These are phyloP conservation scores for Diphasiastrum complanatum DNA, from an alignment of 83 land plant species.

Conservation along the genomic window DNA sequence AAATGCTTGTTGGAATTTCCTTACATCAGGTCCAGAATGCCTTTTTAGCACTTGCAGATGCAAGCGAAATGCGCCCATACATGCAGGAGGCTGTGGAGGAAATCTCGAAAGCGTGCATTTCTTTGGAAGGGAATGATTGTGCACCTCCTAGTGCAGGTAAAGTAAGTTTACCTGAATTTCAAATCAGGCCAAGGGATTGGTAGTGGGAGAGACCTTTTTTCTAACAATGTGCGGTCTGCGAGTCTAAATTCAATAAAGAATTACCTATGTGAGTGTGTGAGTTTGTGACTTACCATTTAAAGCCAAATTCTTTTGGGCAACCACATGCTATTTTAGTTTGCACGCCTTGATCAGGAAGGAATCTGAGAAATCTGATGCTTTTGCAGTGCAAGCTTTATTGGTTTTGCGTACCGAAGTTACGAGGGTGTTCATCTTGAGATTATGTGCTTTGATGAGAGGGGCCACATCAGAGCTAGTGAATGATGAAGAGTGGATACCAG, in stretches of 20 bases:
- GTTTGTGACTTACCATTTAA: too few relatives aligned
- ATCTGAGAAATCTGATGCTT: background rate
- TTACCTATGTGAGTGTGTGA: too few relatives aligned
- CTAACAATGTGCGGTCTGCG: background rate
- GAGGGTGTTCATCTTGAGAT: background rate
- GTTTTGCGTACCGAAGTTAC: background rate
- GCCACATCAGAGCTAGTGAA: background rate
- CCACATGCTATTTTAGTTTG: background rate
- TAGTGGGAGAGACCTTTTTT: background rate
- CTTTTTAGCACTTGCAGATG: constrained; percentile 73
- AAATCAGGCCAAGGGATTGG: background rate
- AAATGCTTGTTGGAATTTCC: background rate
- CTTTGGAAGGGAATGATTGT: constrained; percentile 76
- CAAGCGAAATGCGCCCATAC: constrained; percentile 62
- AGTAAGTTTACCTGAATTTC: background rate
- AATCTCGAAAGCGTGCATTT: constrained; percentile 65
- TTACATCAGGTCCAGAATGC: constrained; percentile 60
- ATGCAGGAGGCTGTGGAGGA: constrained; percentile 76
- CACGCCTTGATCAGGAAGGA: background rate
- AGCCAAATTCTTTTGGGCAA: background rate
- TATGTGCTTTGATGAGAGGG: constrained; percentile 9
- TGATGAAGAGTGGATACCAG: constrained; percentile 24
- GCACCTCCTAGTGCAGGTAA: constrained; percentile 74
- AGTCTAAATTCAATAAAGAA: too few relatives aligned
- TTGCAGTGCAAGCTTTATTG: constrained; percentile 14